Conservation (phyloP, 225 moss, liverwort and hornwort species). For the Asterella californica region DNA sequence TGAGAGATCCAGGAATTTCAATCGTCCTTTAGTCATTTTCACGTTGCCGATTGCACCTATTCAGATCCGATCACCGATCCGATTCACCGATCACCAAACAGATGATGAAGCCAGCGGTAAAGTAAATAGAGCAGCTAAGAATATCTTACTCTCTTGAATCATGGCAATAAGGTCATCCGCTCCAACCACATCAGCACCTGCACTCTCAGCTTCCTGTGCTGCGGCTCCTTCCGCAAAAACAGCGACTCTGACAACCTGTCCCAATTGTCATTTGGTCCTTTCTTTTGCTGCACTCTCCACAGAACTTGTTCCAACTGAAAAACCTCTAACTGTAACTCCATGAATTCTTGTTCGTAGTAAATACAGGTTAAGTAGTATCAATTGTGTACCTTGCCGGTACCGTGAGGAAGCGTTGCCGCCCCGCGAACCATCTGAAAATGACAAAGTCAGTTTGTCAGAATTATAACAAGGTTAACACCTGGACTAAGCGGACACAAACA, state of each 20-base stretch:
- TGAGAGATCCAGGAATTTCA: background rate
- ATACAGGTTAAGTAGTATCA: too few species aligned
- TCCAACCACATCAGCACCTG: conserved; percentile 96
- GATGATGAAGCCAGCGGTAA: background rate
- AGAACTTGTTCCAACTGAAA: background rate
- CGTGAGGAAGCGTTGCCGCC: conserved; percentile 96
- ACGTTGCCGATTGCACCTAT: background rate
- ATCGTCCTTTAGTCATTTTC: background rate
- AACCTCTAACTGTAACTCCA: background rate
- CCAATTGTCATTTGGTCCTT: conserved; percentile 30
- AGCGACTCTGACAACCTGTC: conserved; percentile 95
- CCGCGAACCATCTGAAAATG: conserved; percentile 84
- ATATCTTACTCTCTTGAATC: conserved; percentile 78
- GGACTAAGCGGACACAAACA: background rate
- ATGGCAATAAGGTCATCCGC: conserved; percentile 82
- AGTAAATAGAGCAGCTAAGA: background rate
- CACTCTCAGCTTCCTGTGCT: conserved; percentile 88
- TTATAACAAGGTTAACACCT: background rate
- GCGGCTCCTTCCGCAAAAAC: conserved; percentile 95
- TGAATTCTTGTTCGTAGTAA: background rate
- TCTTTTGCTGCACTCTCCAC: conserved; percentile 8
- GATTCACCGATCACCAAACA: background rate
- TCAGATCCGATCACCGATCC: too few species aligned
- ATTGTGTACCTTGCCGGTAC: conserved; percentile 78
- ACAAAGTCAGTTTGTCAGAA: background rate